Base-by-base conservation (phyloP, 202 grass and related monocot genomes). In the Panicum virgatum region DNA sequence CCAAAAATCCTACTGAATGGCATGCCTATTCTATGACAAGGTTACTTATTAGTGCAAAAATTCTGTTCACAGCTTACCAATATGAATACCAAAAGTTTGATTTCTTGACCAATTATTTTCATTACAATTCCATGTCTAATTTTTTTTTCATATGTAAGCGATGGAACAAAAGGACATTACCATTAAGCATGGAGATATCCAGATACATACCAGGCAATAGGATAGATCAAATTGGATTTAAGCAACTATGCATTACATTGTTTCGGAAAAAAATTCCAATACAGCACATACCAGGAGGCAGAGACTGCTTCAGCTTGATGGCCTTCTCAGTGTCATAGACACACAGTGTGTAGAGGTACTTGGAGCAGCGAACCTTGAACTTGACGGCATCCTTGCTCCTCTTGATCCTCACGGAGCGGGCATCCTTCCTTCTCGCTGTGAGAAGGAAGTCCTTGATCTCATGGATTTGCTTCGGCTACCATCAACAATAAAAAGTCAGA, bases 371-470 rank as follows among this genome's bases (percentile, higher is more conserved):
- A 19, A 95, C 93, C 83, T 90, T 95, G 85, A 95, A 95, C 85
- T 92, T 95, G 43, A 88, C 85, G 0, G 70, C 87, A 57, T 95
- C 87, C 80, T 95, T 95, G 89, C 89, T 94, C 83, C 88, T 96
- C 83, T 92, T 96, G 72, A 96, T 96, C 61, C 88, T 88, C 46
- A 96, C 93, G 12, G 93, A 96, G n/a, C 83, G 85, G 29, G 93
- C 93, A 82, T 96, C 93, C 80, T 96, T 96, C 83, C 93, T 90
- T 73, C 88, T 96, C 1, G 83, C 85, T 0, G 89, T 91, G 78
- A 91, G 89, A 54, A 94, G 92, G 87, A 95, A 95, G 78, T 90
- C 92, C 82, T 95, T 95, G 66, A 96, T 90, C 83, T 92, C 93
- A 50, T 85, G 82, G 57, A 96, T 96, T 76, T 96, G 87, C 90